A percentile compares a stretch with the other conserved stretches of the same genome.
Conservation (phyloP, 1,139 yeast genomes). For the Arxiozyma slooffiae region DNA sequence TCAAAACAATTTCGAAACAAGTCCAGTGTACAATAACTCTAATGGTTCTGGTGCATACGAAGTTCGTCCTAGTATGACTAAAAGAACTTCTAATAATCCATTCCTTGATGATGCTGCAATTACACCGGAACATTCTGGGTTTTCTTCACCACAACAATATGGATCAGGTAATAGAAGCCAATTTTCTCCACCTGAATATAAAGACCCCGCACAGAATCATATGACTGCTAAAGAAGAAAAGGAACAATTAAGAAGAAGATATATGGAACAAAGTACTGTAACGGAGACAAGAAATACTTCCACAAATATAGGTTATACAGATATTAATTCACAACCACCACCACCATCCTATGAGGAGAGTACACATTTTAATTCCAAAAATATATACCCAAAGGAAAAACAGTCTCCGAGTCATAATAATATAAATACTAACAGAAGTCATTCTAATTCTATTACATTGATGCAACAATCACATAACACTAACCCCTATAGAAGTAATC, state of each 20-base stretch:
- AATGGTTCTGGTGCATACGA: not conserved
- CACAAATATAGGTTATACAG: not conserved
- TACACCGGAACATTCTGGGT: slow-evolving; percentile 1
- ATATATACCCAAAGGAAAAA: slow-evolving; percentile 19
- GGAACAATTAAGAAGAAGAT: slow-evolving; percentile 26
- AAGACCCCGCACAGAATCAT: slow-evolving; percentile 9
- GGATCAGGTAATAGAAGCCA: not conserved
- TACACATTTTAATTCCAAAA: slow-evolving; percentile 34
- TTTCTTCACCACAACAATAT: not conserved
- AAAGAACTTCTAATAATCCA: slow-evolving; percentile 26
- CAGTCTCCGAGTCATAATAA: not conserved
- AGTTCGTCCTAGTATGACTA: slow-evolving; percentile 3
- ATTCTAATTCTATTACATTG: slow-evolving; percentile 1
- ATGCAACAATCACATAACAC: not conserved
- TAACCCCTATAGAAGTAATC: not conserved
- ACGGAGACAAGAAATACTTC: slow-evolving; percentile 6
- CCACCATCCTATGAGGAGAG: slow-evolving; percentile 67
- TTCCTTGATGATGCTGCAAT: slow-evolving; percentile 23
- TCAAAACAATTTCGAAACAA: not conserved
- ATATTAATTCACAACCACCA: slow-evolving; percentile 1
- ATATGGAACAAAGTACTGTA: slow-evolving; percentile 11
- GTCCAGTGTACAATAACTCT: not conserved
- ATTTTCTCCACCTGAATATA: slow-evolving; percentile 2
- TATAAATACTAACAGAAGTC: slow-evolving; percentile 2
- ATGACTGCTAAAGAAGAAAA: slow-evolving; percentile 31